phyloP scores from a whole-genome alignment of 495 filamentous ascomycete species.

The Penicillium flavigenum region DNA sequence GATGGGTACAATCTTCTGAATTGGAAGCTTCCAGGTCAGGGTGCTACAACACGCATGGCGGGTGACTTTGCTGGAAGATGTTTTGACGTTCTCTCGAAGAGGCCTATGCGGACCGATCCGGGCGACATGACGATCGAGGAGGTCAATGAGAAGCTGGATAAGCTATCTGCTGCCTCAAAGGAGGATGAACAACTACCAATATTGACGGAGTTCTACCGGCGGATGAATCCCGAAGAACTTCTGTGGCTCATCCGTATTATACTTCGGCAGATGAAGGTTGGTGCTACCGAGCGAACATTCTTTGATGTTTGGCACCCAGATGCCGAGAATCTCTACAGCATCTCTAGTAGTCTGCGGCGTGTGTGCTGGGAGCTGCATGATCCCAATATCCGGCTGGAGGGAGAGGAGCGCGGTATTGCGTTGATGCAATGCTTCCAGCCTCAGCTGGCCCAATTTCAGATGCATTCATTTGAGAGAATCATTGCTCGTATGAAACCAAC shows the following conservation, averaged over 20 bases:
- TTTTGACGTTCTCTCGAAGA: slow-evolving; percentile 80
- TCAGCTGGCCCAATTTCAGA: slow-evolving; percentile 93
- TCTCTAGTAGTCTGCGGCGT: slow-evolving; percentile 83
- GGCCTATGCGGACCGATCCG: slow-evolving; percentile 69
- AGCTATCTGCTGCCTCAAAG: slow-evolving; percentile 68
- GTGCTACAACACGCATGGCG: slow-evolving; percentile 59
- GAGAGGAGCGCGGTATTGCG: slow-evolving; percentile 68
- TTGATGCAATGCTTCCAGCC: slow-evolving; percentile 98
- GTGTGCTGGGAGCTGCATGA: slow-evolving; percentile 96
- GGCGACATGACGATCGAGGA: slow-evolving; percentile 83
- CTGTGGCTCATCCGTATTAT: slow-evolving; percentile 95
- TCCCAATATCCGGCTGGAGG: slow-evolving; percentile 68
- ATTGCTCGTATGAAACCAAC: slow-evolving; percentile 67
- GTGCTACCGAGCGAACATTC: slow-evolving; percentile 90
- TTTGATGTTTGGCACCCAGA: slow-evolving; percentile 93
- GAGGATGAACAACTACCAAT: slow-evolving; percentile 82
- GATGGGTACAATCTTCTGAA: slow-evolving; percentile 84
- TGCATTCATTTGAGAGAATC: slow-evolving; percentile 81
- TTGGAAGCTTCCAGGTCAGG: slow-evolving; percentile 85
- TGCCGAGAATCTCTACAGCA: slow-evolving; percentile 83
- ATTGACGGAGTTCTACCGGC: slow-evolving; percentile 76
- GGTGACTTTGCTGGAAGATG: slow-evolving; percentile 92
- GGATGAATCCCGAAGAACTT: slow-evolving; percentile 91
- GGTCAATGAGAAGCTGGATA: slow-evolving; percentile 84
- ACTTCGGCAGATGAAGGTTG: slow-evolving; percentile 96